Evolutionary conservation across 1,284 basidiomycete species (phyloP).

Genomic region (Malassezia slooffiae): DNA sequence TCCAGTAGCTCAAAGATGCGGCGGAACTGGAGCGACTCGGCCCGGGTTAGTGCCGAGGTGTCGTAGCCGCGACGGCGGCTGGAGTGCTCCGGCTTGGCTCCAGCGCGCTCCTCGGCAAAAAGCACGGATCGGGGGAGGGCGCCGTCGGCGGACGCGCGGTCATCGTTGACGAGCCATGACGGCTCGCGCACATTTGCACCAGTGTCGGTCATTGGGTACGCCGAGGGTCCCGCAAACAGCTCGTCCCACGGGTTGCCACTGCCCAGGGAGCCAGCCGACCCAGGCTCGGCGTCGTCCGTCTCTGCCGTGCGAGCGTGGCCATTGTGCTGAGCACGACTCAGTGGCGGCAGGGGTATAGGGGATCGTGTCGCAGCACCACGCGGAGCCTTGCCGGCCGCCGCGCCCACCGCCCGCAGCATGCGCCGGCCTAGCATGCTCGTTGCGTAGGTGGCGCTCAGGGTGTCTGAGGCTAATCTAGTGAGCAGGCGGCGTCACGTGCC

Average conservation of each 20-base stretch:
- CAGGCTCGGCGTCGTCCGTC: background rate
- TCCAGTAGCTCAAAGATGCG: constrained; percentile 13
- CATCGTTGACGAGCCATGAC: no score
- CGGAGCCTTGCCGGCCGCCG: no score
- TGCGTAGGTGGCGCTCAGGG: no score
- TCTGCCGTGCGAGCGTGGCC: no score
- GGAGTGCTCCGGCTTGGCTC: background rate
- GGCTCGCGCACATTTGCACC: background rate
- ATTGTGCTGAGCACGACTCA: no score
- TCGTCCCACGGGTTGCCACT: constrained; percentile 13
- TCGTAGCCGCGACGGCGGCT: background rate
- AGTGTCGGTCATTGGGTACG: background rate
- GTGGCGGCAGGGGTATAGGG: no score
- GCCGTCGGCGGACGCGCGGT: no score
- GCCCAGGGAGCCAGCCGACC: background rate
- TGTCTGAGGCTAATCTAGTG: no score
- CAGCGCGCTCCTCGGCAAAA: constrained; percentile 9
- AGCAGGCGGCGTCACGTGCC: no score
- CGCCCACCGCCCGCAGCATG: no score
- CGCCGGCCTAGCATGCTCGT: no score
- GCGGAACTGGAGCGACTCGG: constrained; percentile 12
- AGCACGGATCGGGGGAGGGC: constrained; percentile 7
- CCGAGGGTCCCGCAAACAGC: constrained; percentile 5
- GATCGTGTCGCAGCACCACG: no score
- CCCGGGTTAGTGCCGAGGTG: constrained; percentile 3